Percentiles rank a stretch among this genome's conserved stretches.
Evolutionary conservation across 176 grass and related monocot species (phyloP).

Genomic region (Oryza glaberrima): DNA sequence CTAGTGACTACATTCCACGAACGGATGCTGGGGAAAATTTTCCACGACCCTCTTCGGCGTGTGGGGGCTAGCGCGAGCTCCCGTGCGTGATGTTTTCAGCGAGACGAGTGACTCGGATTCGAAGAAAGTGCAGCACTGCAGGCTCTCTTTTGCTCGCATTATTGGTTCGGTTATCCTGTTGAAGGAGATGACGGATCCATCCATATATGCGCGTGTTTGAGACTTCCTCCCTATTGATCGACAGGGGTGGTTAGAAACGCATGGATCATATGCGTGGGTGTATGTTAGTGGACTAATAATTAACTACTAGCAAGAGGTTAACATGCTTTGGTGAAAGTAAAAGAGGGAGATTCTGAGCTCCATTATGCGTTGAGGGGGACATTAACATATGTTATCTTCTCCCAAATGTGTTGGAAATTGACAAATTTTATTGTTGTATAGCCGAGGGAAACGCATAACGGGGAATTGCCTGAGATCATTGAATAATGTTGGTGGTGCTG

Average conservation of each 20-base stretch:
- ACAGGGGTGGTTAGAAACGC: slow-evolving; percentile 17
- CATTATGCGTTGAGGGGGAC: neutral
- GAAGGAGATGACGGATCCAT: neutral
- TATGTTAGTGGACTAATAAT: neutral
- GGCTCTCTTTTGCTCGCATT: slow-evolving; percentile 25
- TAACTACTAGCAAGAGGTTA: neutral
- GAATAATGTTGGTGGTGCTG: neutral
- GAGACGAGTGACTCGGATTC: slow-evolving; percentile 12
- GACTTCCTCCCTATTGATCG: neutral
- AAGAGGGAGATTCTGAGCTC: slow-evolving; percentile 38
- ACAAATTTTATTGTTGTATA: neutral
- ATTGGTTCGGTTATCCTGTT: slow-evolving; percentile 21
- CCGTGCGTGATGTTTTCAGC: neutral
- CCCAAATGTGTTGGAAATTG: neutral
- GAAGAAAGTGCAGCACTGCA: slow-evolving; percentile 20
- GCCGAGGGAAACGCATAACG: neutral
- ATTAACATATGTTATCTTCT: slow-evolving; percentile 3
- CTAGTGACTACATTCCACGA: slow-evolving; percentile 26
- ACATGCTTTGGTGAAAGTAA: neutral
- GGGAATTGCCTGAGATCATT: neutral
- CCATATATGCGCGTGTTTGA: neutral
- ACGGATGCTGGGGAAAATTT: neutral
- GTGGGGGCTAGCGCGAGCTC: neutral
- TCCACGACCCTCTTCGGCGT: neutral
- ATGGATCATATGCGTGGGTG: neutral